Evolutionary conservation across 768 basidiomycete species (phyloP).

Genomic region (Coprinellus micaceus): DNA sequence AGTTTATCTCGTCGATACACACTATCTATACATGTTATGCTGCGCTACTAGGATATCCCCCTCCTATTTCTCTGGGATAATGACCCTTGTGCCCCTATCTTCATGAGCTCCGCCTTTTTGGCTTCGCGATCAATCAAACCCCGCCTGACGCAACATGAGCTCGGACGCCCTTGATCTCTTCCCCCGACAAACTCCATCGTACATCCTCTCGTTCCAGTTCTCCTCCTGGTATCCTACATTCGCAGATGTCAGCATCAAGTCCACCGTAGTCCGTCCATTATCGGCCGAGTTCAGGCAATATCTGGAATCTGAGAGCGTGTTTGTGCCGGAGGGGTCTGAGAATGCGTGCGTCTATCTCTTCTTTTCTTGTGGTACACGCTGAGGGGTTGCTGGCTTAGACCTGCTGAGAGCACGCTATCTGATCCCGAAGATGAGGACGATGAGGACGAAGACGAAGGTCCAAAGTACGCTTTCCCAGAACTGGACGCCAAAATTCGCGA

Average conservation of each 20-base stretch:
- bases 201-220: slow-evolving; percentile 73
- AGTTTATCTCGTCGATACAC: too few species aligned
- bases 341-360: slow-evolving; percentile 51
- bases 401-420: slow-evolving; percentile 52
- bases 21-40: too few species aligned
- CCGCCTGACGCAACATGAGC: slow-evolving; percentile 4
- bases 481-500: slow-evolving; percentile 71
- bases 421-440: slow-evolving; percentile 50
- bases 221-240: slow-evolving; percentile 83
- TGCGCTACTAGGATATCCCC: neutral
- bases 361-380: neutral
- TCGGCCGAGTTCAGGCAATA: slow-evolving; percentile 62
- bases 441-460: slow-evolving; percentile 30
- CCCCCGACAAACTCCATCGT: slow-evolving; percentile 46
- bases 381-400: slow-evolving; percentile 30
- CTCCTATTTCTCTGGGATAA: neutral
- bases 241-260: slow-evolving; percentile 59
- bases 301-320: slow-evolving; percentile 79
- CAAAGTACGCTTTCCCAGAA: slow-evolving; percentile 70
- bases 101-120: neutral
- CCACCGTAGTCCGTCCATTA: slow-evolving; percentile 70
- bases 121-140: neutral
- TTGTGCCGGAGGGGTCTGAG: slow-evolving; percentile 79
- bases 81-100: neutral
- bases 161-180: slow-evolving; percentile 34